A percentile compares a stretch with the other conserved stretches of the same genome.
Conservation (phyloP, 352 stramenopile species). For the Globisporangium spinosum region DNA sequence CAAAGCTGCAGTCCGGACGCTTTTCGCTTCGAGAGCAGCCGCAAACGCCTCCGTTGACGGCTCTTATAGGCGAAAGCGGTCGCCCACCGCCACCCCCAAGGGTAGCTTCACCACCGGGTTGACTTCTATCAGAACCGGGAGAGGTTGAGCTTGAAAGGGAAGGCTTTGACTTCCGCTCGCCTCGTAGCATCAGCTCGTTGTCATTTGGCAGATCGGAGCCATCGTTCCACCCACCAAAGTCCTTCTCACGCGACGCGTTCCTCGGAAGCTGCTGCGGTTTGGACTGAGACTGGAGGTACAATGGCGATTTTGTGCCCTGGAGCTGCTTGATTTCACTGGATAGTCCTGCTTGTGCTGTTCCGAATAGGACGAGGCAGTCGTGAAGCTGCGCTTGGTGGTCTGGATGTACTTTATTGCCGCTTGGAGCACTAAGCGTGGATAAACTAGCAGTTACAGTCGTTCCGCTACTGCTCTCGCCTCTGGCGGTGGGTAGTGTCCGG, state of each 20-base stretch:
- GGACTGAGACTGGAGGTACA: background rate
- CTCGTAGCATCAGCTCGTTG: background rate
- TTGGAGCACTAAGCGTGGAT: background rate
- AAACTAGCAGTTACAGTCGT: background rate
- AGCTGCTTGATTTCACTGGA: background rate
- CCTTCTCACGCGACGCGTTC: slow-evolving; percentile 1
- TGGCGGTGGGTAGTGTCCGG: background rate
- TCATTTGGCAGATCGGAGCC: no score
- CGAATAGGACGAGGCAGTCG: background rate
- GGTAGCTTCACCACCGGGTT: background rate
- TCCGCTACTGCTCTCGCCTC: background rate
- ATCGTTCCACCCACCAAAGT: background rate
- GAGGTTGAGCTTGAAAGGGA: background rate
- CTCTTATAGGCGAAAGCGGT: background rate
- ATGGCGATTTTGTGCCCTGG: background rate
- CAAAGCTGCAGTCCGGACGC: background rate
- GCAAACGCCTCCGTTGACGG: background rate
- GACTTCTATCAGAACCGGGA: background rate
- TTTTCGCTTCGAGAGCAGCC: slow-evolving; percentile 13
- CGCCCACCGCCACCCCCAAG: background rate
- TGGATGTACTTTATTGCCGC: background rate
- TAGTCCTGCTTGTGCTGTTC: background rate
- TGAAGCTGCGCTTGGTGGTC: background rate
- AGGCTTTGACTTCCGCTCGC: background rate
- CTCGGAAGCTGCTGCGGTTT: background rate